A percentile compares a stretch with the other conserved stretches of the same genome.
These are phyloP conservation scores for Vicia faba DNA, from an alignment of 306 rosid genomes.

Conservation along the genomic window DNA sequence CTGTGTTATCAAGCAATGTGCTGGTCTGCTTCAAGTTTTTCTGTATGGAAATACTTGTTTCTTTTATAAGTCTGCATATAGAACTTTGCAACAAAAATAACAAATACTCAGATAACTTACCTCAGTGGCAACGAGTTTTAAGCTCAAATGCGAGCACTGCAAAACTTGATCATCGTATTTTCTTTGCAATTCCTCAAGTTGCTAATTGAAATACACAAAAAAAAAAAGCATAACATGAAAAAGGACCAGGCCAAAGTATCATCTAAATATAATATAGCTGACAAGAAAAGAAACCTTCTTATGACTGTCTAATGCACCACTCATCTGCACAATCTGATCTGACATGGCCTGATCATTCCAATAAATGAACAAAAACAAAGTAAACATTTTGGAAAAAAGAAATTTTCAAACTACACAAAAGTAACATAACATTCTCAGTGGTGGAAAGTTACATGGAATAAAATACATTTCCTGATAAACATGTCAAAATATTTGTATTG, in stretches of 20 bases:
- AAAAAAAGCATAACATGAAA: conserved; percentile 25
- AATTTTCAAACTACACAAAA: neutral
- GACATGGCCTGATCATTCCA: conserved; percentile 67
- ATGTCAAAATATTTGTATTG: neutral
- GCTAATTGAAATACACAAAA: conserved; percentile 47
- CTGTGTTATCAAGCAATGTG: conserved; percentile 60
- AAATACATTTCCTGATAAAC: conserved; percentile 7
- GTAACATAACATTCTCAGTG: neutral
- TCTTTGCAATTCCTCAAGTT: conserved; percentile 75
- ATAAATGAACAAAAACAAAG: neutral
- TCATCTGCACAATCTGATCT: conserved; percentile 92
- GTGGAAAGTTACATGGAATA: neutral
- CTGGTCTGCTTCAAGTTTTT: conserved; percentile 67
- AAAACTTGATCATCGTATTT: conserved; percentile 63
- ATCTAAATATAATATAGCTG: neutral
- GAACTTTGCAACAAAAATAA: conserved; percentile 9
- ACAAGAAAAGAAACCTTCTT: conserved; percentile 65
- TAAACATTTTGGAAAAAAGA: neutral
- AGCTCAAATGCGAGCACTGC: conserved; percentile 65
- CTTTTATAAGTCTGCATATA: conserved; percentile 10
- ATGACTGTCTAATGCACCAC: conserved; percentile 59
- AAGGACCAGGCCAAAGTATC: neutral
- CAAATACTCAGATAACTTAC: conserved; percentile 44
- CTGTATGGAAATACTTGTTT: conserved; percentile 38
- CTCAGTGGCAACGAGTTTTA: conserved; percentile 79